A percentile compares a stretch with the other conserved stretches of the same genome.
These are phyloP conservation scores for Agrocybe praecox DNA, from an alignment of 768 basidiomycete species.

Conservation along the genomic window DNA sequence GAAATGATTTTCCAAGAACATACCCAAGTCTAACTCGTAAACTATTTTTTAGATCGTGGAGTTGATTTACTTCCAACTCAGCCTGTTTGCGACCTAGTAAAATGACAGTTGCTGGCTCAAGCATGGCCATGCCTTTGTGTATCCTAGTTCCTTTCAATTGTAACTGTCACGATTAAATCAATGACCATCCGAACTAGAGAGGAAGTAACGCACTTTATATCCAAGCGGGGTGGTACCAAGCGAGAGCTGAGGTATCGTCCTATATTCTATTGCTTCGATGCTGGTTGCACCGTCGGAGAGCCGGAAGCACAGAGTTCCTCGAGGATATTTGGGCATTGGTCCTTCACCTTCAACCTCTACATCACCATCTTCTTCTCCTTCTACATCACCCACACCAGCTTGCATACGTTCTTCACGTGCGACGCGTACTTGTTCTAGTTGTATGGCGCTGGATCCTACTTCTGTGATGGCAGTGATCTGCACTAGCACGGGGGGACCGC, in stretches of 20 bases:
- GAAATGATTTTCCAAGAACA: constrained; percentile 20
- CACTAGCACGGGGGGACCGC: constrained; percentile 61
- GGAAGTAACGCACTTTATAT: constrained; percentile 62
- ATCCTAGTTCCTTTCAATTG: constrained; percentile 69
- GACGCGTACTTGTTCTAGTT: constrained; percentile 67
- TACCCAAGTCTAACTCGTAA: constrained; percentile 73
- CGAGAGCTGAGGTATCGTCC: constrained; percentile 59
- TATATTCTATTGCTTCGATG: constrained; percentile 81
- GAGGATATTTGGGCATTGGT: constrained; percentile 79
- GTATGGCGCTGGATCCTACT: constrained; percentile 83
- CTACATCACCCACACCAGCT: constrained; percentile 45
- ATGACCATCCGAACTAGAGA: background rate
- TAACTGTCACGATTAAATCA: constrained; percentile 35
- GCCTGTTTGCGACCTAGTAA: constrained; percentile 64
- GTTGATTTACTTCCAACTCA: constrained; percentile 63
- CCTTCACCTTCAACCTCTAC: constrained; percentile 69
- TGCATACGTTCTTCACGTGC: constrained; percentile 66
- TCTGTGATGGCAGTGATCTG: constrained; percentile 82
- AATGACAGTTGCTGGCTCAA: constrained; percentile 69
- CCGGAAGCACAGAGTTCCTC: constrained; percentile 76
- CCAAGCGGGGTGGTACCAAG: constrained; percentile 82
- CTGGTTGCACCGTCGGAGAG: constrained; percentile 76
- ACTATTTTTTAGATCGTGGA: constrained; percentile 59
- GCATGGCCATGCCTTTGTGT: constrained; percentile 71
- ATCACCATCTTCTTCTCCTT: constrained; percentile 54